A percentile compares a stretch with the other conserved stretches of the same genome.
Conservation (phyloP, 768 basidiomycete genomes). For the Kwoniella pini region DNA sequence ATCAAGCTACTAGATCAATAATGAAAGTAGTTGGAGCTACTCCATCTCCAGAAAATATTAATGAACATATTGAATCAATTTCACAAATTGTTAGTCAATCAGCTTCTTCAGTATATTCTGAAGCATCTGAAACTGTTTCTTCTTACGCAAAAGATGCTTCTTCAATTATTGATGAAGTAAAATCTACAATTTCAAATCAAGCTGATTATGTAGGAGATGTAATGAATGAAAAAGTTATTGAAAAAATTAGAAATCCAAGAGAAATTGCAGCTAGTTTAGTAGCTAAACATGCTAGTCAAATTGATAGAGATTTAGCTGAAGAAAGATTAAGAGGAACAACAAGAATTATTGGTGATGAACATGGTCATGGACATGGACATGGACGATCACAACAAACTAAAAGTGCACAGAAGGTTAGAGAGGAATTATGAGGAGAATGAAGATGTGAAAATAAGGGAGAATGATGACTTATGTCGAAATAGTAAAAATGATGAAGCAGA, state of each 20-base stretch:
- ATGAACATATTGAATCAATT: constrained; percentile 32
- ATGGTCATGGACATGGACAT: constrained; percentile 17
- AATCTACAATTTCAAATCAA: constrained; percentile 22
- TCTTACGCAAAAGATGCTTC: constrained; percentile 27
- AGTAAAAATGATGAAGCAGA: too few species aligned
- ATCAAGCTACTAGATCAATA: constrained; percentile 33
- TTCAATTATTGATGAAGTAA: constrained; percentile 35
- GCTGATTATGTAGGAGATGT: constrained; percentile 20
- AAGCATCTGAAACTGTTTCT: constrained; percentile 24
- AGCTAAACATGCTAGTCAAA: constrained; percentile 19
- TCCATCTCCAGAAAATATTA: constrained; percentile 35
- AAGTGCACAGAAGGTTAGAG: neutral
- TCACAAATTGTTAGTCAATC: constrained; percentile 20
- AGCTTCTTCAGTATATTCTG: constrained; percentile 29
- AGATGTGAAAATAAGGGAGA: too few species aligned
- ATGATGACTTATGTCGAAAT: neutral
- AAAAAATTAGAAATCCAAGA: constrained; percentile 9
- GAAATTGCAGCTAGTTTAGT: constrained; percentile 25
- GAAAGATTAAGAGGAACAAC: constrained; percentile 12
- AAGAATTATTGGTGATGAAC: constrained; percentile 13
- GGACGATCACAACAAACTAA: constrained; percentile 1
- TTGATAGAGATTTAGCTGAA: constrained; percentile 10
- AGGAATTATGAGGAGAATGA: constrained; percentile 6
- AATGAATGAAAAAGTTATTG: constrained; percentile 1
- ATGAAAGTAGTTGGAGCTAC: constrained; percentile 39